phyloP scores from a whole-genome alignment of 176 grass and related monocot genomes.

The Dendrocalamus sinicus region DNA sequence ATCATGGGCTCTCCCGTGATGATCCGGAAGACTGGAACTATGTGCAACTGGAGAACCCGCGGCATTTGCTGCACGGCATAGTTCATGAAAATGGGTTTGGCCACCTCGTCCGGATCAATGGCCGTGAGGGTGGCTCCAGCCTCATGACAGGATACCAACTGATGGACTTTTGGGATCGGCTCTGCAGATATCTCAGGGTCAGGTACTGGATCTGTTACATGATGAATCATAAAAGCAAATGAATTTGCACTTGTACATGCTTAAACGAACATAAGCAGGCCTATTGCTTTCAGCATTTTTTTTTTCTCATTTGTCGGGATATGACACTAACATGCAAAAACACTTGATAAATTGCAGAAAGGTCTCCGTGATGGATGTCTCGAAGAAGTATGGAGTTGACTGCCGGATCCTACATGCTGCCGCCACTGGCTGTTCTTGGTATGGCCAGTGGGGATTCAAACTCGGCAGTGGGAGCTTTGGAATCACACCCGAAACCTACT shows the following conservation, averaged over 20 bases:
- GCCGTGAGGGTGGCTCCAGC: constrained; percentile 60
- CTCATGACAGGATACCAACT: constrained; percentile 57
- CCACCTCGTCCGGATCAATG: constrained; percentile 69
- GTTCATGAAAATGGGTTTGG: constrained; percentile 86
- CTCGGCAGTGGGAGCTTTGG: constrained; percentile 69
- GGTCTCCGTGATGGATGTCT: constrained; percentile 68
- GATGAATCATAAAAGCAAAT: not conserved
- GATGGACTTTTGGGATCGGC: constrained; percentile 79
- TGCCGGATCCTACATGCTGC: constrained; percentile 61
- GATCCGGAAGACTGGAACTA: constrained; percentile 48
- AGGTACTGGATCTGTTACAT: constrained; percentile 49
- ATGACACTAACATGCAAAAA: constrained; percentile 8
- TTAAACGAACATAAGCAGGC: not conserved
- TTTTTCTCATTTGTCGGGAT: not conserved
- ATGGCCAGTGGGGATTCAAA: constrained; percentile 74
- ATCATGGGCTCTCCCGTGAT: constrained; percentile 27
- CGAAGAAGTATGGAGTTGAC: constrained; percentile 64
- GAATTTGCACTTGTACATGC: not conserved
- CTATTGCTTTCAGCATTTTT: not conserved
- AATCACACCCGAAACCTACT: constrained; percentile 57
- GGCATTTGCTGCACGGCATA: constrained; percentile 64
- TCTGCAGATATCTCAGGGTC: constrained; percentile 69
- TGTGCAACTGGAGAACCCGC: constrained; percentile 51
- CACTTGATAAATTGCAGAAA: constrained; percentile 57
- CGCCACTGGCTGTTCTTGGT: constrained; percentile 64